phyloP scores from a whole-genome alignment of 2,329 filamentous ascomycete species.

The Allantophomopsis cytisporea region DNA sequence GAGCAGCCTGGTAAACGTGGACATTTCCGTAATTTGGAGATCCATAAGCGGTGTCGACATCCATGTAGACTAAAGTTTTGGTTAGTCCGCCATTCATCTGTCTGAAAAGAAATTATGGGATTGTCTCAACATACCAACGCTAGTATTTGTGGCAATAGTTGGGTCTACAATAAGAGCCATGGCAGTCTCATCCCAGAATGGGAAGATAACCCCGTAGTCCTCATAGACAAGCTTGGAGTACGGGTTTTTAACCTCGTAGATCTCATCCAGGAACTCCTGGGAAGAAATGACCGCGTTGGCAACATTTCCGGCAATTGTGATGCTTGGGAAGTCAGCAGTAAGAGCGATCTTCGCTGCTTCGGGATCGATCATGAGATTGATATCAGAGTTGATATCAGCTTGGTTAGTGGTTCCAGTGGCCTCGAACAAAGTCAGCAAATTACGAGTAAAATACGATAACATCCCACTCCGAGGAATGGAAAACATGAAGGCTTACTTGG shows the following conservation, averaged over 20 bases:
- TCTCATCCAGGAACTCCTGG: conserved; percentile 23
- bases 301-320: conserved; percentile 28
- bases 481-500: conserved; percentile 6
- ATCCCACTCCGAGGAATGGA: too few species aligned
- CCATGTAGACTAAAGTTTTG: conserved; percentile 20
- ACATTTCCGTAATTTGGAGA: conserved; percentile 27
- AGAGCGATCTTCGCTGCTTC: conserved; percentile 34
- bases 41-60: conserved; percentile 26
- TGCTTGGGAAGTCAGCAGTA: conserved; percentile 30
- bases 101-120: too few species aligned
- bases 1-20: conserved; percentile 25
- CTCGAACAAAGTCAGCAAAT: too few species aligned
- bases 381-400: conserved; percentile 19
- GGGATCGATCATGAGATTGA: conserved; percentile 36
- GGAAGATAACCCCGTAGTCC: conserved; percentile 24
- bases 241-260: conserved; percentile 21
- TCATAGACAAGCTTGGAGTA: conserved; percentile 22
- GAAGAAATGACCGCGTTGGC: conserved; percentile 30
- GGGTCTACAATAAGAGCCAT: conserved; percentile 25
- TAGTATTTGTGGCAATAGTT: conserved; percentile 17
- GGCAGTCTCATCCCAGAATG: conserved; percentile 32
- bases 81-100: too few species aligned
- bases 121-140: background rate
- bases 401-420: conserved; percentile 9
- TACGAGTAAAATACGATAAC: too few species aligned